Conservation (phyloP, 2,329 filamentous ascomycete genomes). For the Talaromyces sp. region DNA sequence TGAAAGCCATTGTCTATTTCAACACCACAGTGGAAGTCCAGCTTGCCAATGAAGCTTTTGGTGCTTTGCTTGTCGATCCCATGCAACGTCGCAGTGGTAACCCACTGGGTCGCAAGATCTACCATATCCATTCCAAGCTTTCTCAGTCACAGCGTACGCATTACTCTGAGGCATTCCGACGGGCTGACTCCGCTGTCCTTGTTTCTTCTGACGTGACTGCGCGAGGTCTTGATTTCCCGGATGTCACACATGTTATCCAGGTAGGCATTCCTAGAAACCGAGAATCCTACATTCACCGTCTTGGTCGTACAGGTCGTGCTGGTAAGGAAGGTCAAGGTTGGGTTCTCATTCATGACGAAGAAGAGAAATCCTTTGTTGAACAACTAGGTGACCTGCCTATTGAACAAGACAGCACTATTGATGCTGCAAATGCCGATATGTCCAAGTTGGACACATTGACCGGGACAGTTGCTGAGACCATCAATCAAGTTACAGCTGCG, state of each 20-base stretch:
- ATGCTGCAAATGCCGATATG: slow-evolving; percentile 36
- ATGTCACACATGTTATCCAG: slow-evolving; percentile 76
- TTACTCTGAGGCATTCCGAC: slow-evolving; percentile 69
- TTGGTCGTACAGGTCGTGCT: slow-evolving; percentile 71
- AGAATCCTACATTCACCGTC: slow-evolving; percentile 72
- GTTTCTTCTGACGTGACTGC: slow-evolving; percentile 78
- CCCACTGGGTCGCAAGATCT: slow-evolving; percentile 37
- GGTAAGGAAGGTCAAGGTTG: slow-evolving; percentile 61
- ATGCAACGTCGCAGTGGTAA: slow-evolving; percentile 28
- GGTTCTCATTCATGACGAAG: slow-evolving; percentile 53
- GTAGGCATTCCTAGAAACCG: slow-evolving; percentile 61
- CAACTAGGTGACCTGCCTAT: slow-evolving; percentile 55
- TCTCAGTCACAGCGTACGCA: slow-evolving; percentile 65
- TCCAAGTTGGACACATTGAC: slow-evolving; percentile 24
- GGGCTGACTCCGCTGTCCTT: slow-evolving; percentile 59
- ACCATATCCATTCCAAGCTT: slow-evolving; percentile 75
- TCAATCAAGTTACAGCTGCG: slow-evolving; percentile 44
- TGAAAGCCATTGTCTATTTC: slow-evolving; percentile 96
- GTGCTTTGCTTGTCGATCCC: slow-evolving; percentile 43
- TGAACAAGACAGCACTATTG: slow-evolving; percentile 45
- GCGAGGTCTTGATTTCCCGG: slow-evolving; percentile 77
- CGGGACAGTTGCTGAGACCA: slow-evolving; percentile 20
- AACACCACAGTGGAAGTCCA: slow-evolving; percentile 72
- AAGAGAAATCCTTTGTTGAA: slow-evolving; percentile 48
- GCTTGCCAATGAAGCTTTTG: slow-evolving; percentile 59